phyloP scores from a whole-genome alignment of 257 asterid species.

The Gentiana straminea region DNA sequence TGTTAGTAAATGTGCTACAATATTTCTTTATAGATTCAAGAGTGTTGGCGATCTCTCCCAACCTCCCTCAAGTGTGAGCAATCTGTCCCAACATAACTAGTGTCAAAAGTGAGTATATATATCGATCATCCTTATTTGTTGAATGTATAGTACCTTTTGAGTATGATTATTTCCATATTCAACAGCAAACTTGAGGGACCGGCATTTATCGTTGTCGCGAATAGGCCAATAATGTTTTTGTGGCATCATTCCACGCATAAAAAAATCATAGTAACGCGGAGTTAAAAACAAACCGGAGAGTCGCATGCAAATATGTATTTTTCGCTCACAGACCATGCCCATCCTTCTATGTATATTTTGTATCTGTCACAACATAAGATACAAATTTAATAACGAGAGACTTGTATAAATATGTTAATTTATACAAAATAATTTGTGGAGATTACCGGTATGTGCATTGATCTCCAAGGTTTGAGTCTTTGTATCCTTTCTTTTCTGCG shows the following conservation, averaged over 20 bases:
- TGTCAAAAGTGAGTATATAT: no score
- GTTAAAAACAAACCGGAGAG: constrained; percentile 51
- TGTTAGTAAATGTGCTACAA: no score
- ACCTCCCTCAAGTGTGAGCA: no score
- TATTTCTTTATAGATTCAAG: no score
- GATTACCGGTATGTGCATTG: constrained; percentile 25
- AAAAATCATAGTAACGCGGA: constrained; percentile 63
- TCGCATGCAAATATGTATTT: constrained; percentile 84
- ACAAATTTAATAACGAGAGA: background rate
- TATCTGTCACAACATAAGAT: constrained; percentile 31
- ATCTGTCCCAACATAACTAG: no score
- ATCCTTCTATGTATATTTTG: constrained; percentile 85
- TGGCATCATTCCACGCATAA: constrained; percentile 67
- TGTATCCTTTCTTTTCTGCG: constrained; percentile 17
- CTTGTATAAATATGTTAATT: background rate
- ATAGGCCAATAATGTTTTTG: constrained; percentile 76
- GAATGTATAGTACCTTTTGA: constrained; percentile 29
- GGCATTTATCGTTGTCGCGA: constrained; percentile 27
- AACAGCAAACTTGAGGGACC: constrained; percentile 59
- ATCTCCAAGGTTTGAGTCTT: constrained; percentile 23
- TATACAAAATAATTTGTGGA: background rate
- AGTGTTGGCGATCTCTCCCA: no score
- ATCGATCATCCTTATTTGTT: no score
- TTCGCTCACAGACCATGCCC: constrained; percentile 87
- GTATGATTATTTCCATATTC: constrained; percentile 74